phyloP scores from a whole-genome alignment of 148 eudicot genomes.

The Vaccinium vitisidaea region DNA sequence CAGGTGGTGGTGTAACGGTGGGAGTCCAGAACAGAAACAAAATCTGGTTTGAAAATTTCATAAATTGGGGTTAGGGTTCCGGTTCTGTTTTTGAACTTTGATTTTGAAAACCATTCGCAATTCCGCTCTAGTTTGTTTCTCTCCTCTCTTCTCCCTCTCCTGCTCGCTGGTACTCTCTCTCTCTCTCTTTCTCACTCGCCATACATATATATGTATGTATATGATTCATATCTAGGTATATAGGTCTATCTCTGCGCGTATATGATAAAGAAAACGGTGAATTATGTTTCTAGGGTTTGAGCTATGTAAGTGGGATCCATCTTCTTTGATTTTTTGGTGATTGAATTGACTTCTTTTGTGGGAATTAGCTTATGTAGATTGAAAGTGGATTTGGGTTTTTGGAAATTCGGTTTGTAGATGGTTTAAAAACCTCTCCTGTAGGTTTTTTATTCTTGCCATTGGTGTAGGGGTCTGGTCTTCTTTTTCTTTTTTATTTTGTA shows the following conservation, averaged over 20 bases:
- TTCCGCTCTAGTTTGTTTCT: neutral
- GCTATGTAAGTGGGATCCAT: neutral
- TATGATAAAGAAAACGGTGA: neutral
- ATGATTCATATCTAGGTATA: neutral
- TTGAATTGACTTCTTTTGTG: neutral
- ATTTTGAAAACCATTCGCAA: neutral
- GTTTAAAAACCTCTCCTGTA: neutral
- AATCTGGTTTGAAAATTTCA: neutral
- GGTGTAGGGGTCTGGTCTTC: neutral
- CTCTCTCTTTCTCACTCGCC: neutral
- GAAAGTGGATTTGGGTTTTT: neutral
- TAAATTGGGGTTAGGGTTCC: slow-evolving; percentile 16
- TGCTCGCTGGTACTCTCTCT: slow-evolving; percentile 7
- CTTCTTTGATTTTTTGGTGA: neutral
- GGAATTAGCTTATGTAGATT: neutral
- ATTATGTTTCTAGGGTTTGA: slow-evolving; percentile 5
- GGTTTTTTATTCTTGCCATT: neutral
- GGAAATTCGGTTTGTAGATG: neutral
- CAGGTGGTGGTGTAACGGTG: slow-evolving; percentile 14
- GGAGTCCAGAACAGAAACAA: neutral
- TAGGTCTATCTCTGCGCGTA: neutral
- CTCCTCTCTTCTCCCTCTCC: slow-evolving; percentile 9
- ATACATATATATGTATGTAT: too few relatives aligned
- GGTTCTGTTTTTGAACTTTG: slow-evolving; percentile 13
- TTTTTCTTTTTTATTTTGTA: neutral